Evolutionary conservation across 2,329 filamentous ascomycete genomes (phyloP).

Genomic region (Alternaria solani): DNA sequence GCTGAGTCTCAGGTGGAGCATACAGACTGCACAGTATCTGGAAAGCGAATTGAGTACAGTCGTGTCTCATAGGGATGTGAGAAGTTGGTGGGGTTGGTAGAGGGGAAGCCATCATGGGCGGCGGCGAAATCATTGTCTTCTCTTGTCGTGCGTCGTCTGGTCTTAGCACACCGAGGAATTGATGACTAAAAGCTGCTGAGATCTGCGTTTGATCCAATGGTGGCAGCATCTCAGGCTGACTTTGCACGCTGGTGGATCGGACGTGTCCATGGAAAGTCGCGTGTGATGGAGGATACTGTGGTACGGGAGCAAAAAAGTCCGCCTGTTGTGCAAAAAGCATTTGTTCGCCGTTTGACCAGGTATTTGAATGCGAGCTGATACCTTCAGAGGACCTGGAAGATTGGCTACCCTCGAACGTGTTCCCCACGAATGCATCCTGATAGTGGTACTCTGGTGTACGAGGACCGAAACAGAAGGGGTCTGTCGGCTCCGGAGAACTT

Average conservation of each 20-base stretch:
- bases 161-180: conserved; percentile 37
- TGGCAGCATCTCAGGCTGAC: conserved; percentile 43
- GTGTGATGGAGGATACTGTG: conserved; percentile 33
- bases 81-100: conserved; percentile 40
- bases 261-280: conserved; percentile 35
- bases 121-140: conserved; percentile 35
- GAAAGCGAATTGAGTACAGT: conserved; percentile 49
- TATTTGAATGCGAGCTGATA: conserved; percentile 33
- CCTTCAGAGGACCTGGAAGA: conserved; percentile 46
- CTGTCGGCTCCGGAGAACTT: conserved; percentile 48
- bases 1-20: conserved; percentile 38
- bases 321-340: conserved; percentile 39
- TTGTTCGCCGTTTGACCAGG: conserved; percentile 46
- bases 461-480: conserved; percentile 47
- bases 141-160: conserved; percentile 30
- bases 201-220: conserved; percentile 36
- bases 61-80: conserved; percentile 36
- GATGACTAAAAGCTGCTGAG: conserved; percentile 34
- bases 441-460: conserved; percentile 48
- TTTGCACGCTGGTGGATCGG: conserved; percentile 41
- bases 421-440: conserved; percentile 43
- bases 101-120: conserved; percentile 37
- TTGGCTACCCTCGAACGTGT: conserved; percentile 41
- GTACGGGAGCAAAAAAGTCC: conserved; percentile 39
- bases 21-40: conserved; percentile 47